phyloP scores from a whole-genome alignment of 2,329 filamentous ascomycete genomes.

The Exophiala bonariae region DNA sequence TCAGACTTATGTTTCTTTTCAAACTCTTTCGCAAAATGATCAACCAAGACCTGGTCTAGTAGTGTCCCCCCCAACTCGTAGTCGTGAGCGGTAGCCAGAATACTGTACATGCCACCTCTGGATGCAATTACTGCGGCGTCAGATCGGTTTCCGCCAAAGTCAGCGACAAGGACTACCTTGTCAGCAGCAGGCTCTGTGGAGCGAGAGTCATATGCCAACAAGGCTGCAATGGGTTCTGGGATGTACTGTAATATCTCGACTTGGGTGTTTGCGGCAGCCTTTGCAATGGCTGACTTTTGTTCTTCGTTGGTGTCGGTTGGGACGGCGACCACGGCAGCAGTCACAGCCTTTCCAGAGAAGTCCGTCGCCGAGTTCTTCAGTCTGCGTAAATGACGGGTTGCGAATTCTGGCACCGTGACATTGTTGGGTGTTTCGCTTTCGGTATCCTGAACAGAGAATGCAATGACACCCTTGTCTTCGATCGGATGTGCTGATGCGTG shows the following conservation, averaged over 20 bases:
- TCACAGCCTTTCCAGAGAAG: constrained; percentile 89
- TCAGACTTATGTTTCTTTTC: constrained; percentile 94
- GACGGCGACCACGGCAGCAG: constrained; percentile 89
- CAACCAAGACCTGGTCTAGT: constrained; percentile 86
- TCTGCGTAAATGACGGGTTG: constrained; percentile 80
- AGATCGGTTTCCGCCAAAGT: constrained; percentile 88
- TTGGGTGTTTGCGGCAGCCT: constrained; percentile 75
- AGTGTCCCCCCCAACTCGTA: constrained; percentile 87
- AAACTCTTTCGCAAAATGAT: constrained; percentile 98
- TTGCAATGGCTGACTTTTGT: constrained; percentile 77
- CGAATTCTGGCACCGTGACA: constrained; percentile 75
- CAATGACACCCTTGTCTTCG: constrained; percentile 68
- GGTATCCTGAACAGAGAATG: constrained; percentile 83
- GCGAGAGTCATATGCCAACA: constrained; percentile 87
- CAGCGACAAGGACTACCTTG: constrained; percentile 88
- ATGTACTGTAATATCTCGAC: constrained; percentile 92
- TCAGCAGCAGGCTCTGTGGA: constrained; percentile 73
- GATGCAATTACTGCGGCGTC: constrained; percentile 90
- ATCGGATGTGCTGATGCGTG: constrained; percentile 90
- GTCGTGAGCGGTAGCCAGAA: constrained; percentile 90
- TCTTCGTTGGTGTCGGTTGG: constrained; percentile 90
- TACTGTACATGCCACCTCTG: constrained; percentile 92
- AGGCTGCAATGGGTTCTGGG: constrained; percentile 82
- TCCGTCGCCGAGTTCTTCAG: constrained; percentile 82
- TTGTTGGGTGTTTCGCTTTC: constrained; percentile 64